phyloP scores from a whole-genome alignment of 169 alveolate genomes.

The Pseudocohnilembus persalinus region DNA sequence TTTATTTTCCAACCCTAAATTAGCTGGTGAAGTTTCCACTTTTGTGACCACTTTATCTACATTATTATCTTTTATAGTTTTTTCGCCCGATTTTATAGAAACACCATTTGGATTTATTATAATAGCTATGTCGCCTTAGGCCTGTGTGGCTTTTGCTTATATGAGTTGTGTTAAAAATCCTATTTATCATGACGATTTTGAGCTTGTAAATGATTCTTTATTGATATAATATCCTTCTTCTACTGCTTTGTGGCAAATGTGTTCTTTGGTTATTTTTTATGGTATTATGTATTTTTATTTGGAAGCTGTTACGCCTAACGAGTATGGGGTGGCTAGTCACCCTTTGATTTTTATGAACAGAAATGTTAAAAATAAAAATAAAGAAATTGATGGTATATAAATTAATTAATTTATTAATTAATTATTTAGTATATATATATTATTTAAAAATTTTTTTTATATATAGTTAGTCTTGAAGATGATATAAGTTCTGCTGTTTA shows the following conservation, averaged over 20 bases:
- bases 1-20: constrained; percentile 27
- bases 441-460: no score
- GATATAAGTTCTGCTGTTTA: constrained; percentile 34
- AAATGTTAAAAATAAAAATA: no score
- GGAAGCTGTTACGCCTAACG: constrained; percentile 67
- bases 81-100: not conserved
- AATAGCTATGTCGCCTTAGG: constrained; percentile 12
- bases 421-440: no score
- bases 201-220: not conserved
- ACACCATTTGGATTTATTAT: constrained; percentile 5
- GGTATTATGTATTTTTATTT: constrained; percentile 46
- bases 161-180: not conserved
- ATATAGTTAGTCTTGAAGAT: not conserved
- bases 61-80: not conserved
- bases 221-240: not conserved
- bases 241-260: not conserved
- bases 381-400: not conserved
- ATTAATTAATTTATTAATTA: no score
- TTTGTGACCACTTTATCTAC: constrained; percentile 15
- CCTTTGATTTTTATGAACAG: not conserved
- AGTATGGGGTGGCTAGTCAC: constrained; percentile 48
- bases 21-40: constrained; percentile 43
- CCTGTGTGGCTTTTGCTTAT: not conserved
- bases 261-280: constrained; percentile 2
- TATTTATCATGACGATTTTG: not conserved